Conservation (phyloP, 805 yeast species). For the Yarrowia divulgata region DNA sequence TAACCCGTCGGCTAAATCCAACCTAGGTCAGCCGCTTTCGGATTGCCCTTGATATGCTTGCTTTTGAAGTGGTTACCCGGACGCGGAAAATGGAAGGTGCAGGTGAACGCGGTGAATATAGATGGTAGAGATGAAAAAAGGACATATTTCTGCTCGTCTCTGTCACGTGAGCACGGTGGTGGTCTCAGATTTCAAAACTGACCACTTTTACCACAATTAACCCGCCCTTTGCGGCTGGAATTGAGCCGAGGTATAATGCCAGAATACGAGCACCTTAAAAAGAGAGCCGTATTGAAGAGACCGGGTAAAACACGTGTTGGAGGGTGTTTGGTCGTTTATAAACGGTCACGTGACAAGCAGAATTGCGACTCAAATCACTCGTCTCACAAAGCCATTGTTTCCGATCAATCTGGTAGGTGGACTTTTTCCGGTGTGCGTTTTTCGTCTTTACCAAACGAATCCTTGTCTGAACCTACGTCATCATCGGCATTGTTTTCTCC, state of each 20-base stretch:
- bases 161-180: background rate
- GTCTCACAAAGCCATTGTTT: background rate
- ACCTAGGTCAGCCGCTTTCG: constrained; percentile 1
- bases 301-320: background rate
- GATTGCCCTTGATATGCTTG: constrained; percentile 12
- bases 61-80: constrained; percentile 21
- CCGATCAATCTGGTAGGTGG: no score
- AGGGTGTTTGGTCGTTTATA: no score
- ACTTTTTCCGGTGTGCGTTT: background rate
- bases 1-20: background rate
- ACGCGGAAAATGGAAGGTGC: background rate
- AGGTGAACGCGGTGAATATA: background rate
- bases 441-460: background rate
- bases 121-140: background rate
- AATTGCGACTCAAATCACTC: no score
- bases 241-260: background rate
- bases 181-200: background rate
- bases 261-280: constrained; percentile 10
- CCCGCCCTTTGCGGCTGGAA: no score
- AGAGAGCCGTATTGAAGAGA: background rate
- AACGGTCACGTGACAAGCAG: background rate
- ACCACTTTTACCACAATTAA: no score
- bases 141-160: background rate
- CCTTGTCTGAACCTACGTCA: constrained; percentile 1
- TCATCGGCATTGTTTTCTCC: background rate